Evolutionary conservation across 805 yeast species (phyloP), one percentile per base, ranked within the genome.

Genomic region (Ogataea paradorogensis): DNA sequence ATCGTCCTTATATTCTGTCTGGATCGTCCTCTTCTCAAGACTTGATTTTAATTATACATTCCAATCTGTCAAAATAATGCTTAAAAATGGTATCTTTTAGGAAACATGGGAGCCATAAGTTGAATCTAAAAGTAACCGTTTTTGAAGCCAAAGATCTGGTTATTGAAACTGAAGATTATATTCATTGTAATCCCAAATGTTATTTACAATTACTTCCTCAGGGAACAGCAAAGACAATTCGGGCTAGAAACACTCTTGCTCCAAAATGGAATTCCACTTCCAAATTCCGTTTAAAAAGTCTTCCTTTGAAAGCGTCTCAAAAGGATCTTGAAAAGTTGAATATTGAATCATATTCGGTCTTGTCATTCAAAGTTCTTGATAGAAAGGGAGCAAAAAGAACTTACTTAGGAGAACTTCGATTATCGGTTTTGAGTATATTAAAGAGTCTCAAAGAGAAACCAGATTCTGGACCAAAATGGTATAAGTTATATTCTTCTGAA

Each of bases 331-430:
- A 33, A 26, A 44, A 41, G 11, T 27, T 36, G 7, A 42, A 47
- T 4, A 16, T 31, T 4, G 48, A 34, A 25, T 45, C 56, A 0
- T 53, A 40, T 24, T 13, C 52, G 15, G 40, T 52, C 1, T 27
- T 56, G 5, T 22, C 37, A 1, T 15, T 53, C 2, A 33, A 45
- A 8, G 34, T 57, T 5, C 46, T 48, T 43, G 59, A 55, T 38
- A 46, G 43, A 24, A 56, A 49, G 32, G 46, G 50, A 24, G 35
- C 47, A 5, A 43, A 45, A 32, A 47, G 48, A 29, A 51, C 48
- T 13, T 59, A 59, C 35, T 27, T 58, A 14, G 64, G 64, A 7
- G 64, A 59, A 33, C 35, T 58, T 18, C 45, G 64, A 28, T 25
- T 59, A 1, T 50, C 58, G 1, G 30, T 58, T 15, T 27, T 49